Conservation (phyloP, 345 rosid genomes). For the Balakata baccata region DNA sequence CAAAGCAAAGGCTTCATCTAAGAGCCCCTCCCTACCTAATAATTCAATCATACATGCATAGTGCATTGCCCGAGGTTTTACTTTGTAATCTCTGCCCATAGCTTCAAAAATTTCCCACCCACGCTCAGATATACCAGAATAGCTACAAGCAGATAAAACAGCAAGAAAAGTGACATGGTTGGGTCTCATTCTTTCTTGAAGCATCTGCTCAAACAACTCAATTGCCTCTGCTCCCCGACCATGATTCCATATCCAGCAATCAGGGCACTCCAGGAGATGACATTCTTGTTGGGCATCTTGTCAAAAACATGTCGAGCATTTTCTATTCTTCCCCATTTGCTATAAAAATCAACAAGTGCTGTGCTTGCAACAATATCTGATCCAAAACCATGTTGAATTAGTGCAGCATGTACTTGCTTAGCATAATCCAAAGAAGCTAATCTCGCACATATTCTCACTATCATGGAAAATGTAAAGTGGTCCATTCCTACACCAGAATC, state of each 20-base stretch:
- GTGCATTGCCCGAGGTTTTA: constrained; percentile 88
- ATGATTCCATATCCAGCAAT: constrained; percentile 78
- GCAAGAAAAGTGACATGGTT: constrained; percentile 77
- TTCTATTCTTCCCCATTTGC: constrained; percentile 94
- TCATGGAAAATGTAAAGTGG: constrained; percentile 73
- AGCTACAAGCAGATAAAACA: constrained; percentile 73
- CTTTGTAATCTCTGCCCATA: constrained; percentile 56
- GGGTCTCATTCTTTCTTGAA: constrained; percentile 48
- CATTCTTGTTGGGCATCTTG: constrained; percentile 61
- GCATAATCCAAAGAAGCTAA: constrained; percentile 68
- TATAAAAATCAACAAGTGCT: constrained; percentile 78
- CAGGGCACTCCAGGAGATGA: constrained; percentile 82
- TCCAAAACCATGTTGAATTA: constrained; percentile 66
- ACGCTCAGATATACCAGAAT: constrained; percentile 55
- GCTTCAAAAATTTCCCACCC: constrained; percentile 82
- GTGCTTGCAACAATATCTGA: constrained; percentile 70
- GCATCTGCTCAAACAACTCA: constrained; percentile 65
- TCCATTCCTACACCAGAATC: constrained; percentile 64
- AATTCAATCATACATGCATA: constrained; percentile 75
- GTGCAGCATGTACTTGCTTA: constrained; percentile 76
- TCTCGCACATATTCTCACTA: constrained; percentile 62
- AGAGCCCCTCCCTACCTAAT: constrained; percentile 67
- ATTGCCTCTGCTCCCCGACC: constrained; percentile 72
- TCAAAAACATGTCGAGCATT: constrained; percentile 67
- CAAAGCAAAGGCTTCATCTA: constrained; percentile 82